phyloP scores from a whole-genome alignment of 495 filamentous ascomycete species.

The Pseudoneurospora amorphoporcata region DNA sequence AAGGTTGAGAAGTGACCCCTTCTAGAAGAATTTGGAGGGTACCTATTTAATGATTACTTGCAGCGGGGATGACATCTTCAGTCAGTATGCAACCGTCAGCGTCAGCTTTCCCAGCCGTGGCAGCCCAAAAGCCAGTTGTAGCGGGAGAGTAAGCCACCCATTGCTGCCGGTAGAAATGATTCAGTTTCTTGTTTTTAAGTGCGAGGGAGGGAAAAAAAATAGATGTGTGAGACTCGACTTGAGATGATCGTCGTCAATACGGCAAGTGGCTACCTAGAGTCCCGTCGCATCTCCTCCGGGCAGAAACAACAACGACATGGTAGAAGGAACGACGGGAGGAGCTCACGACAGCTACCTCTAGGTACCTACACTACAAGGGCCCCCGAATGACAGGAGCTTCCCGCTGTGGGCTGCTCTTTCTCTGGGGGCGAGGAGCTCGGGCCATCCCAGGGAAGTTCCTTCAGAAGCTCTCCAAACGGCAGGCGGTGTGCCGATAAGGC shows the following conservation, averaged over 20 bases:
- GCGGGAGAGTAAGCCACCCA: background rate
- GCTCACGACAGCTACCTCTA: background rate
- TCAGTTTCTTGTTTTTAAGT: background rate
- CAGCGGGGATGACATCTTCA: background rate
- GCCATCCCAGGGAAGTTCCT: background rate
- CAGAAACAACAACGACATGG: background rate
- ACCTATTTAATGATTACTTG: background rate
- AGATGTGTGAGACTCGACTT: background rate
- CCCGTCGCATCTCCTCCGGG: background rate
- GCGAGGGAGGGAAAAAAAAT: background rate
- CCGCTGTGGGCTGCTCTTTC: background rate
- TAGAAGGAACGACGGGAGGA: background rate
- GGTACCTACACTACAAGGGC: no score
- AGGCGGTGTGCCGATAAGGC: constrained; percentile 6
- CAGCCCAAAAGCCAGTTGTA: background rate
- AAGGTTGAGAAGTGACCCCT: background rate
- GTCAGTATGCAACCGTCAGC: background rate
- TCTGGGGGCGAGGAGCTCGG: background rate
- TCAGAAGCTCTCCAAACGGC: background rate
- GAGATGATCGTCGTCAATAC: background rate
- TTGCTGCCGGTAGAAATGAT: background rate
- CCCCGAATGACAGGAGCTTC: background rate
- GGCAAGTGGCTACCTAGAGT: background rate
- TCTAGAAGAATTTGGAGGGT: background rate
- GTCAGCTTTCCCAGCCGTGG: background rate